phyloP scores from a whole-genome alignment of 2,329 filamentous ascomycete species.

The Plectosphaerella cucumerina region DNA sequence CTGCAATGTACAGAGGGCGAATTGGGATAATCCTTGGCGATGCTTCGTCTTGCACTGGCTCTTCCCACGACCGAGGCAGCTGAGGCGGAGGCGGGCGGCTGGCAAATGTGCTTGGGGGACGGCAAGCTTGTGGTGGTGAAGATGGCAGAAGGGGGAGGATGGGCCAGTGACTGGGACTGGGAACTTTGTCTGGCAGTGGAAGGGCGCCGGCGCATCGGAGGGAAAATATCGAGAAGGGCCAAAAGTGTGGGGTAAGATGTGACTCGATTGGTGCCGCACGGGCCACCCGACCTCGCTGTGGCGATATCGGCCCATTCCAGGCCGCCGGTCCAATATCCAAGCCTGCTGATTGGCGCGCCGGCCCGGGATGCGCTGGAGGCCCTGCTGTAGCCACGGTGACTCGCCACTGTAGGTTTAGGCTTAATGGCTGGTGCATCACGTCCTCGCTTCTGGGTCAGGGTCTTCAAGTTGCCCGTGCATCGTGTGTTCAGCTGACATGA shows the following conservation, averaged over 20 bases:
- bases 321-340: no score
- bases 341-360: no score
- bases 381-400: no score
- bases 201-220: slow-evolving; percentile 2
- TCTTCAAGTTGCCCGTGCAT: no score
- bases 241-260: slow-evolving; percentile 2
- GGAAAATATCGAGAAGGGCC: slow-evolving; percentile 3
- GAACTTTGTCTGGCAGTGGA: not conserved
- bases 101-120: not conserved
- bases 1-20: slow-evolving; percentile 3
- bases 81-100: slow-evolving; percentile 1
- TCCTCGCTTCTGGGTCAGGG: no score
- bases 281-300: not conserved
- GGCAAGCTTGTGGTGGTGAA: not conserved
- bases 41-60: no score
- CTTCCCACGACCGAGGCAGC: not conserved
- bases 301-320: slow-evolving; percentile 2
- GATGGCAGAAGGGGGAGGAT: not conserved
- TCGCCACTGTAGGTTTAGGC: no score
- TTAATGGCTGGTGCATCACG: no score
- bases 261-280: slow-evolving; percentile 1
- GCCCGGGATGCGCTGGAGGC: no score
- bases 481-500: no score
- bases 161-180: not conserved
- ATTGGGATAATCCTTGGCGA: not conserved